Evolutionary conservation across 2,329 filamentous ascomycete genomes (phyloP).

Genomic region (Lanzia echinophila): DNA sequence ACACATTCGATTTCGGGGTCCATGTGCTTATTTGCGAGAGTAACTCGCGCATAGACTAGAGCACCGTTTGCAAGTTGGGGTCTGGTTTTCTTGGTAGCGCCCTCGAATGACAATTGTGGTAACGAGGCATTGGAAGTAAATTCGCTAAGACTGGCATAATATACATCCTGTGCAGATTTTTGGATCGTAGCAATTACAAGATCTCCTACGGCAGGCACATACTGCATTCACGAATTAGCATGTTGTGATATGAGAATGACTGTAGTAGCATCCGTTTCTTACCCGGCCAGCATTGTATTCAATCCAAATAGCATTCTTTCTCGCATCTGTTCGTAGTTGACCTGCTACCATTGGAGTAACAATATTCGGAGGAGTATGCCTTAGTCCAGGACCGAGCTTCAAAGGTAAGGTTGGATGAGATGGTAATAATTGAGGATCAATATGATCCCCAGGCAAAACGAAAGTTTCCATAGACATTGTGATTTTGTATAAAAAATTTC

Average conservation of each 20-base stretch:
- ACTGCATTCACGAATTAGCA: conserved; percentile 44
- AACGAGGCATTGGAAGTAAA: conserved; percentile 61
- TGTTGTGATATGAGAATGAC: background rate
- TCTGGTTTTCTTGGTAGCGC: conserved; percentile 83
- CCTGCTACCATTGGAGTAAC: conserved; percentile 64
- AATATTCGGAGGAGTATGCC: conserved; percentile 69
- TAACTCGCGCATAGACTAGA: conserved; percentile 82
- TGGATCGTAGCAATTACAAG: conserved; percentile 83
- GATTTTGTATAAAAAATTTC: background rate
- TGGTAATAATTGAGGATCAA: conserved; percentile 62
- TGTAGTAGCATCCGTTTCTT: conserved; percentile 26
- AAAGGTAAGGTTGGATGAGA: conserved; percentile 62
- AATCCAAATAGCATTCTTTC: conserved; percentile 73
- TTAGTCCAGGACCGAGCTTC: conserved; percentile 77
- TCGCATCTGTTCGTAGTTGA: conserved; percentile 58
- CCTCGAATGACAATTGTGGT: conserved; percentile 87
- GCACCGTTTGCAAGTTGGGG: conserved; percentile 69
- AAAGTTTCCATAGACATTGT: conserved; percentile 42
- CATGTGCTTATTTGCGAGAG: conserved; percentile 71
- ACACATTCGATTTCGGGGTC: conserved; percentile 90
- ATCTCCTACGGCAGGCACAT: conserved; percentile 73
- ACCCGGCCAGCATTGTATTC: conserved; percentile 66
- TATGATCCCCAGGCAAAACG: conserved; percentile 74
- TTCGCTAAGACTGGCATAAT: conserved; percentile 69
- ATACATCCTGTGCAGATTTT: conserved; percentile 68